Evolutionary conservation across 805 yeast species (phyloP).

Genomic region (Zygotorulaspora chibaensis): DNA sequence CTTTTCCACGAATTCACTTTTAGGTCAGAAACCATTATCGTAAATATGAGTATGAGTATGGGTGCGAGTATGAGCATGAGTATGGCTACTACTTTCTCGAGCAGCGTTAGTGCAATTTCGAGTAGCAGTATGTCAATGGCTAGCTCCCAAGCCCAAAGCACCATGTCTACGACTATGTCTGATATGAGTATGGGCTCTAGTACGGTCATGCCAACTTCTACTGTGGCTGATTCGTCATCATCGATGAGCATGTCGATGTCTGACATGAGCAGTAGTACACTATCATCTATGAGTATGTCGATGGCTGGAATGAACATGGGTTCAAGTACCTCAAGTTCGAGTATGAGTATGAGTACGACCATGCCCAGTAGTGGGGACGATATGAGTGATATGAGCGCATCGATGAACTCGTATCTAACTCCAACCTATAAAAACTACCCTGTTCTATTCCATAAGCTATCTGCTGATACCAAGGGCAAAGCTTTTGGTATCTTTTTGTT

Average conservation of each 20-base stretch:
- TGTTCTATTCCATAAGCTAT: constrained; percentile 53
- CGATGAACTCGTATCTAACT: constrained; percentile 59
- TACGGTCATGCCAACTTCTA: constrained; percentile 4
- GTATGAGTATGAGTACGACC: constrained; percentile 1
- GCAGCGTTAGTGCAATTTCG: constrained; percentile 11
- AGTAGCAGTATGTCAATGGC: constrained; percentile 4
- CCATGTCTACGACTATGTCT: constrained; percentile 7
- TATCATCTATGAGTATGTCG: neutral
- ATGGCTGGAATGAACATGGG: constrained; percentile 17
- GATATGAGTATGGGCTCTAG: neutral
- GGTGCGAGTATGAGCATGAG: constrained; percentile 5
- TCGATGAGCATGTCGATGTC: constrained; percentile 12
- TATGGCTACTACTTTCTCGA: constrained; percentile 5
- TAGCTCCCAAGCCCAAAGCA: constrained; percentile 4
- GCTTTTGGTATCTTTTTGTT: constrained; percentile 73
- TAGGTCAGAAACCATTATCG: too few species aligned
- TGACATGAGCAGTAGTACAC: constrained; percentile 1
- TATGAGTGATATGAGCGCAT: constrained; percentile 27
- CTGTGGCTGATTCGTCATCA: constrained; percentile 7
- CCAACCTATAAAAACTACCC: constrained; percentile 51
- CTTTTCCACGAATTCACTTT: too few species aligned
- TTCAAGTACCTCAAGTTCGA: constrained; percentile 1
- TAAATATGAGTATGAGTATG: constrained; percentile 6
- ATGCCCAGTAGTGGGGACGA: constrained; percentile 2
- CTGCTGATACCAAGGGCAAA: constrained; percentile 51